Conservation (phyloP, 1,284 basidiomycete species). For the Sanghuangporus sanghuang region DNA sequence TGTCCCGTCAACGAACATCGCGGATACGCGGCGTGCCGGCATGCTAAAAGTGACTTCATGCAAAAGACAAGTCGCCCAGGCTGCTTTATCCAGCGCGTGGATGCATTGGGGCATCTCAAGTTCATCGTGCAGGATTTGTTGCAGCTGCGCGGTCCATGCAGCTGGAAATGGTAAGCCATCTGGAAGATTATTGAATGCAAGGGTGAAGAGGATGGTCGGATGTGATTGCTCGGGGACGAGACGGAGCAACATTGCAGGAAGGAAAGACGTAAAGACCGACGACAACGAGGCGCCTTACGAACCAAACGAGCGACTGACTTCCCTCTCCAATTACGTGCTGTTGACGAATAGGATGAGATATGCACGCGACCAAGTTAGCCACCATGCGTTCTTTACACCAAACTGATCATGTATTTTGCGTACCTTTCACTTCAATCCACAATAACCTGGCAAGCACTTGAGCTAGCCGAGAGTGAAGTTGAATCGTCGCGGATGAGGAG, state of each 20-base stretch:
- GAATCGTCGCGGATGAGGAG: not conserved
- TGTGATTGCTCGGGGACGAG: constrained; percentile 51
- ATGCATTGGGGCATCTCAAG: constrained; percentile 52
- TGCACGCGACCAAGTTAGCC: not conserved
- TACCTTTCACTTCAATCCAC: not conserved
- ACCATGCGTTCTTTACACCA: not conserved
- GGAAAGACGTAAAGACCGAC: not conserved
- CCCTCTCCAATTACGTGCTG: not conserved
- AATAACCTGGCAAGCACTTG: not conserved
- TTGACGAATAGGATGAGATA: not conserved
- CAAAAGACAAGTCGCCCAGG: constrained; percentile 49
- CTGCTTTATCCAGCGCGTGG: constrained; percentile 62
- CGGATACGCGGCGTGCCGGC: constrained; percentile 37
- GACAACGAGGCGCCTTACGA: not conserved
- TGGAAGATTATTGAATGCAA: constrained; percentile 55
- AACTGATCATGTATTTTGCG: not conserved
- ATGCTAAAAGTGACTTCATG: constrained; percentile 59
- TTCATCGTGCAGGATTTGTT: constrained; percentile 45
- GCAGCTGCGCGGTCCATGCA: constrained; percentile 53
- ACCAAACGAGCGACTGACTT: not conserved
- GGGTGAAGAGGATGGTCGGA: constrained; percentile 67
- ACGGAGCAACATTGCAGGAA: constrained; percentile 58
- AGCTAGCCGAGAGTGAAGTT: not conserved
- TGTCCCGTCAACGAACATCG: constrained; percentile 52
- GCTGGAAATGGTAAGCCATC: constrained; percentile 40